These are phyloP conservation scores for Hippophae gyantsensis DNA, from an alignment of 306 rosid genomes.

Conservation along the genomic window DNA sequence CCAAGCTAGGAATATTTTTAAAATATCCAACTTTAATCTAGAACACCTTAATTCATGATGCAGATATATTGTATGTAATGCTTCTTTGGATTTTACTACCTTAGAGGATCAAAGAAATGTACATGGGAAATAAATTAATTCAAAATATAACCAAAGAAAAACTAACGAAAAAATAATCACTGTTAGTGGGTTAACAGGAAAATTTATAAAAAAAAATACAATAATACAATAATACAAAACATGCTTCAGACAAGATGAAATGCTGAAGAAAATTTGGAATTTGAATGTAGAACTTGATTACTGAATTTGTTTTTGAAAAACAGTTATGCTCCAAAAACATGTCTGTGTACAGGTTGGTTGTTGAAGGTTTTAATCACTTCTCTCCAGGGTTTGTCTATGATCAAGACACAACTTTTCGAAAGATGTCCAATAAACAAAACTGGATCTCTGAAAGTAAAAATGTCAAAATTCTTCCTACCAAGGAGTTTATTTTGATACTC, in stretches of 20 bases:
- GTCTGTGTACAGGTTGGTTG: slow-evolving; percentile 80
- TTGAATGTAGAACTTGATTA: slow-evolving; percentile 13
- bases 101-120: too few species aligned
- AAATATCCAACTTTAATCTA: too few species aligned
- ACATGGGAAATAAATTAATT: too few species aligned
- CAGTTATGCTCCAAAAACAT: slow-evolving; percentile 60
- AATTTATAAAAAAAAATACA: slow-evolving; percentile 27
- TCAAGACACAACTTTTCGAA: slow-evolving; percentile 51
- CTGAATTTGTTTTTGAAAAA: slow-evolving; percentile 17
- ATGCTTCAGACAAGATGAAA: slow-evolving; percentile 34
- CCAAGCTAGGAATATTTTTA: too few species aligned
- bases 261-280: slow-evolving; percentile 9
- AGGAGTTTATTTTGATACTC: slow-evolving; percentile 29
- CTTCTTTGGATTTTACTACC: too few species aligned
- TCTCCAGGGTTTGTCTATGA: slow-evolving; percentile 84
- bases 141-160: too few species aligned
- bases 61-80: too few species aligned
- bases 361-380: slow-evolving; percentile 73
- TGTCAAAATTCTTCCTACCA: slow-evolving; percentile 54
- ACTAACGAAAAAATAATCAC: slow-evolving; percentile 20
- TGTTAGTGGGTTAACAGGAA: slow-evolving; percentile 32
- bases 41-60: too few species aligned
- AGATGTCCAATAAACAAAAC: slow-evolving; percentile 68
- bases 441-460: slow-evolving; percentile 48
- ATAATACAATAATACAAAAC: slow-evolving; percentile 27